These are phyloP conservation scores for Brassica rapa DNA, from an alignment of 345 rosid genomes.

Conservation along the genomic window DNA sequence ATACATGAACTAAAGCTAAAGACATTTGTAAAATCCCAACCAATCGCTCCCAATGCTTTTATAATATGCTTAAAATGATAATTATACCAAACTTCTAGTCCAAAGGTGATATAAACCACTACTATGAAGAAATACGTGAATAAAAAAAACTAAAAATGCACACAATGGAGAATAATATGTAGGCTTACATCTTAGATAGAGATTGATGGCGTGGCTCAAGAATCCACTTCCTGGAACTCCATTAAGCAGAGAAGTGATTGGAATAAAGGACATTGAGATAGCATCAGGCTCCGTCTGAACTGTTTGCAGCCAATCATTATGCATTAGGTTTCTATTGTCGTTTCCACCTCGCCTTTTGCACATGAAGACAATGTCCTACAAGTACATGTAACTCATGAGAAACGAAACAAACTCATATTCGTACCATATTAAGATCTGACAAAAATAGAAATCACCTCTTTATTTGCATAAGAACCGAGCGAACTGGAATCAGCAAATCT, in stretches of 20 bases:
- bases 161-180: conserved; percentile 5
- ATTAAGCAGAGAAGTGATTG: conserved; percentile 84
- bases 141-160: conserved; percentile 11
- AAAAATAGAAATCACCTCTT: conserved; percentile 59
- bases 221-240: conserved; percentile 96
- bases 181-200: conserved; percentile 83
- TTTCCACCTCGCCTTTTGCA: conserved; percentile 95
- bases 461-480: conserved; percentile 77
- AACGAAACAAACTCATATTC: not conserved
- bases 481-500: conserved; percentile 71
- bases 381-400: conserved; percentile 14
- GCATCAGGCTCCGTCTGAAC: conserved; percentile 93
- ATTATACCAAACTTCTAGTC: no score
- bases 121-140: not conserved
- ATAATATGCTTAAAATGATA: not conserved
- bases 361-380: conserved; percentile 71
- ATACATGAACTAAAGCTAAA: no score
- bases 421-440: not conserved
- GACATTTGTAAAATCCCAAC: no score
- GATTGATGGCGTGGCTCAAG: conserved; percentile 95
- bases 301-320: conserved; percentile 85
- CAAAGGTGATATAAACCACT: no score
- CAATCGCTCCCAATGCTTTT: not conserved
- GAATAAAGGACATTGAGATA: conserved; percentile 87
- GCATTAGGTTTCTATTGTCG: conserved; percentile 58